phyloP scores from a whole-genome alignment of 2,329 filamentous ascomycete species.

The Mollisiaceae sp. region DNA sequence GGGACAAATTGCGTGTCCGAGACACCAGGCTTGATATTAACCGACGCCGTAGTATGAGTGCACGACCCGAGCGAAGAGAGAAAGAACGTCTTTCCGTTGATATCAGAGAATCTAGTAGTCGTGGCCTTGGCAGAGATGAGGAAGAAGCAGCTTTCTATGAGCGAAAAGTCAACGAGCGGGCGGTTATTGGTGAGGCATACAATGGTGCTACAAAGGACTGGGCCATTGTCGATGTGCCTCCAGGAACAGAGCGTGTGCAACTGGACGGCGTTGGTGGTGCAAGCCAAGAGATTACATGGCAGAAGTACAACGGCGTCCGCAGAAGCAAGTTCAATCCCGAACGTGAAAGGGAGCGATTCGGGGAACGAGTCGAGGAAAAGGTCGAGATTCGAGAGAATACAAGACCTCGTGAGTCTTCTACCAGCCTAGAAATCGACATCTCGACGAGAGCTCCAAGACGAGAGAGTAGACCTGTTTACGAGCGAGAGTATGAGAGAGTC shows the following conservation, averaged over 20 bases:
- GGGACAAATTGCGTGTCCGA: constrained; percentile 44
- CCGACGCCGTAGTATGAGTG: constrained; percentile 37
- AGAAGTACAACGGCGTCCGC: constrained; percentile 78
- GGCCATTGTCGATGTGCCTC: constrained; percentile 83
- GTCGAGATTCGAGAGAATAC: constrained; percentile 36
- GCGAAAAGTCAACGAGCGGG: constrained; percentile 71
- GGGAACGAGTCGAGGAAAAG: constrained; percentile 24
- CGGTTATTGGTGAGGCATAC: constrained; percentile 73
- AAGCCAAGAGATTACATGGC: constrained; percentile 78
- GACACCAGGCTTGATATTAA: constrained; percentile 38
- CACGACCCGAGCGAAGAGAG: constrained; percentile 29
- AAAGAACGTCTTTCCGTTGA: constrained; percentile 32
- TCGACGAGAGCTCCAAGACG: constrained; percentile 28
- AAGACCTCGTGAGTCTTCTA: constrained; percentile 28
- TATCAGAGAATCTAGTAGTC: constrained; percentile 27
- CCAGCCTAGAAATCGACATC: constrained; percentile 41
- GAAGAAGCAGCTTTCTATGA: constrained; percentile 66
- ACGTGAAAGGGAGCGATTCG: constrained; percentile 53
- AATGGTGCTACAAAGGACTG: constrained; percentile 78
- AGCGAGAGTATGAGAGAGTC: constrained; percentile 50
- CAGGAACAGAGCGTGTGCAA: constrained; percentile 79
- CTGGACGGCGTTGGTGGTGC: constrained; percentile 81
- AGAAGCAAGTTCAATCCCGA: constrained; percentile 76
- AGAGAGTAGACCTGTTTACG: constrained; percentile 30
- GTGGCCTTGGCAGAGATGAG: constrained; percentile 32